These are phyloP conservation scores for Prunus fruticosa DNA, from an alignment of 306 rosid genomes.

Conservation along the genomic window DNA sequence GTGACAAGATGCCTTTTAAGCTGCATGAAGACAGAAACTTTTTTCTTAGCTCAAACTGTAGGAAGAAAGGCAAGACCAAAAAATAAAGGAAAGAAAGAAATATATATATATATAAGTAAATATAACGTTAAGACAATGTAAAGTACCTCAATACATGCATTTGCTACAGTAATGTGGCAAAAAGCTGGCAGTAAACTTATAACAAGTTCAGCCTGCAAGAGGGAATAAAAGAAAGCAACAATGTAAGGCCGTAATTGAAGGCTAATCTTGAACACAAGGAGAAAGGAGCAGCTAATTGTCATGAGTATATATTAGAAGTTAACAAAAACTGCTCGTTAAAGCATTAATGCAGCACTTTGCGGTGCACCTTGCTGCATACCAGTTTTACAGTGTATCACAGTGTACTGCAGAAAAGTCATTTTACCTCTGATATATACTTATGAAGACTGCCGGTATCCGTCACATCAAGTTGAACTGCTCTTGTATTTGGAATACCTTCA, in stretches of 20 bases:
- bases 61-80: background rate
- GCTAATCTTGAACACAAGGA: background rate
- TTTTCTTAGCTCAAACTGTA: constrained; percentile 9
- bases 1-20: constrained; percentile 84
- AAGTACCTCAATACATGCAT: constrained; percentile 84
- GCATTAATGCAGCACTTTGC: background rate
- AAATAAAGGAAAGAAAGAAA: background rate
- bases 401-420: constrained; percentile 11
- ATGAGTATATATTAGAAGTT: background rate
- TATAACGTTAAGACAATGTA: constrained; percentile 20
- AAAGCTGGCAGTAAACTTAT: constrained; percentile 80
- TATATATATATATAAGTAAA: background rate
- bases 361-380: background rate
- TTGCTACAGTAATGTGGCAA: constrained; percentile 75
- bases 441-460: constrained; percentile 49
- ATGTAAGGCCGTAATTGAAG: constrained; percentile 11
- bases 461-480: constrained; percentile 76
- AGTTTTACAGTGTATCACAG: background rate
- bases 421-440: constrained; percentile 70
- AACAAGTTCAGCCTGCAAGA: constrained; percentile 80
- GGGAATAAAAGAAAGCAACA: constrained; percentile 3
- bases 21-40: constrained; percentile 46
- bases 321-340: background rate
- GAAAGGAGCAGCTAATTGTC: background rate
- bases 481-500: constrained; percentile 75